Base-by-base conservation (phyloP, 2,329 filamentous ascomycete species). In the Aspergillus sp. region DNA sequence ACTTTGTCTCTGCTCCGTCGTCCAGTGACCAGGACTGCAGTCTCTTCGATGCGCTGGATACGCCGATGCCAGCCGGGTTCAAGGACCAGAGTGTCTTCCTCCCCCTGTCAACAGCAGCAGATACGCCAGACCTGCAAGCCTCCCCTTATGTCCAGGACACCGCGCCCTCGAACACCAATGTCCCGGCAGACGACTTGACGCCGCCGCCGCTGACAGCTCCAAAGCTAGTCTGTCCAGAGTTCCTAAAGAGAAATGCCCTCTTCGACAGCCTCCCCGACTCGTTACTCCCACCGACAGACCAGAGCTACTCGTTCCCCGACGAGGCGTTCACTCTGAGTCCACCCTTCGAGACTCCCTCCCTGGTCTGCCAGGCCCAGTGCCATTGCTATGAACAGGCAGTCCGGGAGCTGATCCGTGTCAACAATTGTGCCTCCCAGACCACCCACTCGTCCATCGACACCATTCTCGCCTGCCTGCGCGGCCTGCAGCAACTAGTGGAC, bases 401-500 rank as follows among this genome's bases (percentile, higher is more conserved):
- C 11, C 34, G 41, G 10, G 49, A 53, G 11, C 34, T 56, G n/a
- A 37, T 50, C 20, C 37, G 36, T 4, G 29, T 48, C 5, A 46
- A 44, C 20, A 31, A 39, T 14, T 44, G 37, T 8, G 30, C 43
- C 13, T 44, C 39, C 3, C 36, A 43, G 4, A 31, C 33, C 5
- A 37, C 43, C 2, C 41, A 45, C 11, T 26, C 40, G 1, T 34
- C 40, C 11, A 52, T 57, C 15, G 52, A 57, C 19, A 41, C 41
- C 2, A 42, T 53, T 8, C 24, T 57, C 8, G 42, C 36, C 4
- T 49, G 42, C 12, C 54, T 55, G 12, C 45, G 45, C n/a, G 36
- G 47, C 5, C 28, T 57, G 8, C 39, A 55, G 26, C 37, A 50
- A 6, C 42, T 53, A 19, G 44, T 48, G 4, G 48, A 57, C 14